Conservation (phyloP, 768 basidiomycete genomes). For the Boletus sp. region DNA sequence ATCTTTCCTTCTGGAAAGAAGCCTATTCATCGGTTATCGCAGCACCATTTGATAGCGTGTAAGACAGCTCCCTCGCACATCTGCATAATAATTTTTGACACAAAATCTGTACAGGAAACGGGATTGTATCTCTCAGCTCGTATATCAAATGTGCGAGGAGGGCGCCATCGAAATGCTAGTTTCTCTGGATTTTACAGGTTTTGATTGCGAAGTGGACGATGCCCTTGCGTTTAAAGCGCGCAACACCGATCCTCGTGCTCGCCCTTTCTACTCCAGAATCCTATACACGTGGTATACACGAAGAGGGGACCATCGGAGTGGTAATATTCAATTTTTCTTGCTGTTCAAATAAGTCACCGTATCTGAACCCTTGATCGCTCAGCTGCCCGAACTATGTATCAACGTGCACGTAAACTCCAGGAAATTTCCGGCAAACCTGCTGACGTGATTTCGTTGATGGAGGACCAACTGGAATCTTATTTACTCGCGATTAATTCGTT, state of each 20-base stretch:
- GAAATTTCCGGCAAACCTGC: slow-evolving; percentile 34
- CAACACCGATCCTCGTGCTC: slow-evolving; percentile 83
- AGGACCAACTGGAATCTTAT: slow-evolving; percentile 76
- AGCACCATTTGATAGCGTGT: slow-evolving; percentile 77
- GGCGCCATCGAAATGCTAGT: slow-evolving; percentile 76
- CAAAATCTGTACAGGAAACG: slow-evolving; percentile 54
- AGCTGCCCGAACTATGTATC: slow-evolving; percentile 95
- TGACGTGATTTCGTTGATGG: slow-evolving; percentile 45
- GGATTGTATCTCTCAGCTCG: slow-evolving; percentile 77
- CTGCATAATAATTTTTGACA: slow-evolving; percentile 5
- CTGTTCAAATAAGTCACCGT: slow-evolving; percentile 5
- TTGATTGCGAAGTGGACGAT: slow-evolving; percentile 84
- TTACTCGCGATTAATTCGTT: slow-evolving; percentile 87
- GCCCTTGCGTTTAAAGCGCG: slow-evolving; percentile 89
- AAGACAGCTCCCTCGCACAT: slow-evolving; percentile 34
- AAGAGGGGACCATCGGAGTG: slow-evolving; percentile 87
- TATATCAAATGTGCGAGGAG: slow-evolving; percentile 91
- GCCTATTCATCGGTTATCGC: slow-evolving; percentile 80
- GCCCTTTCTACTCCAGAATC: slow-evolving; percentile 84
- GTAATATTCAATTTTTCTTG: slow-evolving; percentile 44
- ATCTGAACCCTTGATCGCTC: slow-evolving; percentile 27
- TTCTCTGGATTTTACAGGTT: slow-evolving; percentile 78
- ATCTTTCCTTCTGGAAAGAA: slow-evolving; percentile 75
- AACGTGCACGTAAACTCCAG: slow-evolving; percentile 77
- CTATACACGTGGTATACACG: slow-evolving; percentile 92